Evolutionary conservation across 257 asterid species (phyloP).

Genomic region (Solanum pinnatisectum): DNA sequence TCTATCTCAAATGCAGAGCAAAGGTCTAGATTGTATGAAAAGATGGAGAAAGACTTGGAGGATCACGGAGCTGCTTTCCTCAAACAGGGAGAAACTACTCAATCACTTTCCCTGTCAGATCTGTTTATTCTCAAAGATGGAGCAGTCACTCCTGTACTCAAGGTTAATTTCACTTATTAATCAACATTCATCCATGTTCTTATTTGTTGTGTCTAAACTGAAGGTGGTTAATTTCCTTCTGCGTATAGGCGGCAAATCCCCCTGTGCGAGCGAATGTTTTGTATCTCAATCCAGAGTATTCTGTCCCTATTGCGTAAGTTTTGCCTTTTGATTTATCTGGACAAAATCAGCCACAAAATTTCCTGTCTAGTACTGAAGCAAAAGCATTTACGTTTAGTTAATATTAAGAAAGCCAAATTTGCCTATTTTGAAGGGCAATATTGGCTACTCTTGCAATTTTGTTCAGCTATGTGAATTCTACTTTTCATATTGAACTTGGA

Average conservation of each 20-base stretch:
- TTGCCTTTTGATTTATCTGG: not conserved
- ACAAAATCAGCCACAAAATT: not conserved
- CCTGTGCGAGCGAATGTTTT: constrained; percentile 87
- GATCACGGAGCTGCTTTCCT: constrained; percentile 82
- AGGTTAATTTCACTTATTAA: constrained; percentile 27
- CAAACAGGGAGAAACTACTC: constrained; percentile 82
- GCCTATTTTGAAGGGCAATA: not conserved
- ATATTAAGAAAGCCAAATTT: not conserved
- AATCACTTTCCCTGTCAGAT: constrained; percentile 74
- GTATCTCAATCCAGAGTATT: constrained; percentile 54
- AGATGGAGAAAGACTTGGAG: constrained; percentile 72
- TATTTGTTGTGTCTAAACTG: not conserved
- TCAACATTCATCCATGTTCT: not conserved
- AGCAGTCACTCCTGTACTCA: constrained; percentile 52
- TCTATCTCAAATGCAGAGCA: constrained; percentile 43
- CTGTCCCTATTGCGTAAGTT: constrained; percentile 80
- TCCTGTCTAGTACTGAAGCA: not conserved
- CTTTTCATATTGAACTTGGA: not conserved
- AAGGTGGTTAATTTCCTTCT: constrained; percentile 5
- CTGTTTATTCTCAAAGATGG: constrained; percentile 63
- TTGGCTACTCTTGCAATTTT: not conserved
- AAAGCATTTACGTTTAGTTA: not conserved
- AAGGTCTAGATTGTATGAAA: constrained; percentile 57
- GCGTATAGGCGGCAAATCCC: constrained; percentile 65
- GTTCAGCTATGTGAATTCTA: not conserved